A percentile compares a stretch with the other conserved stretches of the same genome.
These are phyloP conservation scores for Chaetomiaceae sp. DNA, from an alignment of 2,329 filamentous ascomycete species.

Conservation along the genomic window DNA sequence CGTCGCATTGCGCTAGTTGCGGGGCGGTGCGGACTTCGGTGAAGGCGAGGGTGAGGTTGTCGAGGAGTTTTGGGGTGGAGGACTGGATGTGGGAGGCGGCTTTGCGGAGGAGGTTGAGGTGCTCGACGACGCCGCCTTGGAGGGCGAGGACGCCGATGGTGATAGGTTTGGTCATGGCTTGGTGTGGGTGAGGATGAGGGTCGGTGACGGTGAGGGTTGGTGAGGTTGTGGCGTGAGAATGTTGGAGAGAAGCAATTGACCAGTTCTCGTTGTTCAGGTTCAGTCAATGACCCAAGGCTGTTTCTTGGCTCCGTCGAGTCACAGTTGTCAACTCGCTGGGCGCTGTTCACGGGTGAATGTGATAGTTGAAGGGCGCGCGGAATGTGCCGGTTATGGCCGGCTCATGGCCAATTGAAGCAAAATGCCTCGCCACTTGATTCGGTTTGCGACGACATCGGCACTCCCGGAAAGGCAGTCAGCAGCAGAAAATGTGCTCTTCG, in stretches of 20 bases:
- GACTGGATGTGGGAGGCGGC: constrained; percentile 46
- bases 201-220: background rate
- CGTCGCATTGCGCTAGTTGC: constrained; percentile 71
- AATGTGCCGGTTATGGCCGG: constrained; percentile 14
- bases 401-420: constrained; percentile 8
- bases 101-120: constrained; percentile 68
- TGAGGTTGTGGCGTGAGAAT: background rate
- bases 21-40: constrained; percentile 73
- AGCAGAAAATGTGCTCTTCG: background rate
- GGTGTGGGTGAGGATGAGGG: background rate
- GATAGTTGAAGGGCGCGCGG: background rate
- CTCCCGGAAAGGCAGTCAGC: constrained; percentile 2
- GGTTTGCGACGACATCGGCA: constrained; percentile 14
- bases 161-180: constrained; percentile 31
- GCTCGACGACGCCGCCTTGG: constrained; percentile 90
- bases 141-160: constrained; percentile 66
- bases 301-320: background rate
- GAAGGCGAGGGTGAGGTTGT: constrained; percentile 50
- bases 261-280: no score
- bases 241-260: no score
- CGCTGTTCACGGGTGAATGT: background rate
- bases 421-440: constrained; percentile 16
- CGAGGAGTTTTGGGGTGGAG: constrained; percentile 11
- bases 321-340: background rate
- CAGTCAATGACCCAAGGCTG: no score